phyloP scores from a whole-genome alignment of 2,329 filamentous ascomycete genomes.

The Diaporthe caulivora region DNA sequence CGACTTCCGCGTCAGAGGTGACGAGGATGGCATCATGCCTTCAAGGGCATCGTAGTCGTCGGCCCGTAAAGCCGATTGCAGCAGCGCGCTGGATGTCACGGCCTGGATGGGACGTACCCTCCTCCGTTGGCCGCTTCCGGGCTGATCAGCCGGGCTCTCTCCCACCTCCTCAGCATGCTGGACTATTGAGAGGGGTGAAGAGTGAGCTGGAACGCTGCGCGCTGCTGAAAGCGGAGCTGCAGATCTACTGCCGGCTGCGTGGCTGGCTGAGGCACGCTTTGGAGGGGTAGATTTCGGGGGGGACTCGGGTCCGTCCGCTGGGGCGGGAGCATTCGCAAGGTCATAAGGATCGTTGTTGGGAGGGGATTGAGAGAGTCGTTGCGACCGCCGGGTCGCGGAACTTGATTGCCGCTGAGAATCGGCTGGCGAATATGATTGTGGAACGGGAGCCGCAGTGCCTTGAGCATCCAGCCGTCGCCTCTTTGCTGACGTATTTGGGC shows the following conservation, averaged over 20 bases:
- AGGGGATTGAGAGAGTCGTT: slow-evolving; percentile 41
- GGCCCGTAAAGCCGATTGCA: slow-evolving; percentile 52
- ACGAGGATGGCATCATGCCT: slow-evolving; percentile 52
- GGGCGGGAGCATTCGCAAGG: slow-evolving; percentile 48
- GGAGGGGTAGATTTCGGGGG: slow-evolving; percentile 35
- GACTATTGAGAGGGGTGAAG: slow-evolving; percentile 27
- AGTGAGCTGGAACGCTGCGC: slow-evolving; percentile 6
- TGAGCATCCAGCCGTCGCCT: slow-evolving; percentile 52
- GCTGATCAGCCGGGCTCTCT: slow-evolving; percentile 67
- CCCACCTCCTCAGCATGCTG: slow-evolving; percentile 56
- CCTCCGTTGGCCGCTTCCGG: slow-evolving; percentile 66
- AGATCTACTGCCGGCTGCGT: slow-evolving; percentile 17
- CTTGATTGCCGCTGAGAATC: slow-evolving; percentile 10
- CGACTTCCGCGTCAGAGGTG: slow-evolving; percentile 58
- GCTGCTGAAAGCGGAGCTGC: not conserved
- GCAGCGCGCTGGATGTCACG: slow-evolving; percentile 55
- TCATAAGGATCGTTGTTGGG: slow-evolving; percentile 46
- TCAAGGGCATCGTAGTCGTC: slow-evolving; percentile 47
- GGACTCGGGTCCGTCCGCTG: slow-evolving; percentile 37
- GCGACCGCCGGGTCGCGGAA: slow-evolving; percentile 31
- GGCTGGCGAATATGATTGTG: slow-evolving; percentile 7
- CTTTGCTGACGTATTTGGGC: slow-evolving; percentile 63
- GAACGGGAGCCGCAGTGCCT: slow-evolving; percentile 39
- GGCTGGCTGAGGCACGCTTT: slow-evolving; percentile 42
- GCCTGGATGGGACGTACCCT: slow-evolving; percentile 52